phyloP scores from a whole-genome alignment of 768 basidiomycete genomes.

The Suillus placidus region DNA sequence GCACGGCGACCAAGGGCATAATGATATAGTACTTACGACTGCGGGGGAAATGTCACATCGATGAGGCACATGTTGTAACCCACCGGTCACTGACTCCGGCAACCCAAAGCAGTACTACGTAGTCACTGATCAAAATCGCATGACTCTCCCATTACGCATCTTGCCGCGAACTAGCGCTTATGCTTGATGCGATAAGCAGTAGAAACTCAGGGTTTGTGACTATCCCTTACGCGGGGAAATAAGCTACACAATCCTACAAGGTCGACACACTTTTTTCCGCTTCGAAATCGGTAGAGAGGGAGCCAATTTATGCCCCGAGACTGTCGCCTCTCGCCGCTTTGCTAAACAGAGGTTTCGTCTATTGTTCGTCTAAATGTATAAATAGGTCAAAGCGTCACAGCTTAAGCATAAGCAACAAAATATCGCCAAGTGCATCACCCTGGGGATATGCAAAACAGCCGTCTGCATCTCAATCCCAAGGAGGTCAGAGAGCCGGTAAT shows the following conservation, averaged over 20 bases:
- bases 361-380: not conserved
- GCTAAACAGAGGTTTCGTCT: not conserved
- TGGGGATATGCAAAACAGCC: not conserved
- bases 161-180: not conserved
- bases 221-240: not conserved
- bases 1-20: not conserved
- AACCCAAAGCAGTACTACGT: not conserved
- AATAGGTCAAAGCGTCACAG: not conserved
- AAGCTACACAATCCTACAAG: not conserved
- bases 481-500: not conserved
- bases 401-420: not conserved
- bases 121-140: not conserved
- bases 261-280: not conserved
- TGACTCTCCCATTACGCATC: not conserved
- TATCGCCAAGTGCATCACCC: not conserved
- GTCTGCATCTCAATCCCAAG: not conserved
- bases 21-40: not conserved
- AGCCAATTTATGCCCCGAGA: not conserved
- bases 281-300: not conserved
- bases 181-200: not conserved
- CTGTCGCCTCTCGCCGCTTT: not conserved
- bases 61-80: not conserved
- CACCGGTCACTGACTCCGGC: not conserved
- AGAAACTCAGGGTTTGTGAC: not conserved
- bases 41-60: not conserved